Evolutionary conservation across 768 basidiomycete species (phyloP), one percentile per base, ranked within the genome.

Genomic region (Hysterangium stoloniferum): DNA sequence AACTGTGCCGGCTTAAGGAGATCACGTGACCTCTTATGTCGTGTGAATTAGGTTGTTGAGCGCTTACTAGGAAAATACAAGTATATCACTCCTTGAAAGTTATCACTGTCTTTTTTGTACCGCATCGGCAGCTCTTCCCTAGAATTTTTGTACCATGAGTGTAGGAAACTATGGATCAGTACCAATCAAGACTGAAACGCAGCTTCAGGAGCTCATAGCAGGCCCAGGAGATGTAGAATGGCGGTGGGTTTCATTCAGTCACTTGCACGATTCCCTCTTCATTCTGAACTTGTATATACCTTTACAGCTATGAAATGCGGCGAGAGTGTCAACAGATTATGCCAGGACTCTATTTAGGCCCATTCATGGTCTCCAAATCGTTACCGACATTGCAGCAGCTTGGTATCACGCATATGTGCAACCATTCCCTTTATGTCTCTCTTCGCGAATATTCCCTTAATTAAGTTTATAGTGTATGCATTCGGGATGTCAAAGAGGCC

Each of bases 321-420:
- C 73, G 92, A n/a, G 86, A 94, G 60, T 91, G 89, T 58, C 92
- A 96, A 68, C 86, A 93, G 65, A 94, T 95, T 56, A 71, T 89
- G 0, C 84, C 88, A 22, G 80, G 80, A 15, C 79, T 96, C 32
- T 71, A 80, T 24, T 78, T 96, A 5, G 92, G 92, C 0, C 91
- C 92, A 3, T 90, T 93, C 55, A 84, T 87, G 56, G 87, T 86
- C 7, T 90, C 88, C 1, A 94, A 93, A 63, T 84, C 85, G 1
- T 69, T 90, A 24, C 76, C 84, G 12, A 79, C 77, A 2, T 76
- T 96, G 9, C 68, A 71, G 35, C 64, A 64, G 6, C 75, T 86
- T n/a, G 68, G 74, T 0, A 76, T 96, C 55, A 87, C 91, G 2
- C 91, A 95, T 61, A 86, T 96, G 86, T 90, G 46, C 25, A 38